Evolutionary conservation across 2,329 filamentous ascomycete species (phyloP), one percentile per base, ranked within the genome.

Genomic region (Epichloe festucae): DNA sequence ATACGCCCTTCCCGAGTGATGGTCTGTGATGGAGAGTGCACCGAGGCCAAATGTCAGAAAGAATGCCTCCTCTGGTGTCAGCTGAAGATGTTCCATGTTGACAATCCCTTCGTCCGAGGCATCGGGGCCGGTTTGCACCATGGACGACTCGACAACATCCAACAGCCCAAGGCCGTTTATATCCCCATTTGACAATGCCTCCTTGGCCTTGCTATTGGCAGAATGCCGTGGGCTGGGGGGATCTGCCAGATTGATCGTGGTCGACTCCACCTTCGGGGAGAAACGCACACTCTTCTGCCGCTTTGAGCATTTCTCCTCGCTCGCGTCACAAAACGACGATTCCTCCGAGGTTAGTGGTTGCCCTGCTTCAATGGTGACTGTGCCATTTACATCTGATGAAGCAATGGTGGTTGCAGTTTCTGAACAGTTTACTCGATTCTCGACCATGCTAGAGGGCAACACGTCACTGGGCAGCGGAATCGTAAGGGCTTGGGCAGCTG

Each of bases 21-120:
- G 68, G 53, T 83, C 75, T 2, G 69, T 70, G 12, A 97, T 74
- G 3, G 75, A 69, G 8, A 98, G 75, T 4, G 78, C 78, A 0
- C 91, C 91, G 1, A 98, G 73, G 0, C 78, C 85, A 63, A 94
- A 97, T 4, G 74, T 75, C 10, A 98, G 76, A 65, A 95, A 98
- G 68, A 97, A 94, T 0, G 89, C 84, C 67, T 98, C 93, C 65
- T 96, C 89, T 0, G 85, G 78, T 3, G 85, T 89, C 8, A 98
- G 75, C 64, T 97, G 93, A n/a, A 96, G 81, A 62, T 96, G 89
- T 62, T 98, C 93, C 69, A 70, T 76, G 57, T 79, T 73, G 48
- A 66, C 59, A 3, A 78, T 60, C 39, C 45, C 50, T 11, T 44
- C 48, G 6, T 50, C 15, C 2, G n/a, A 35, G 4, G 19, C 36